A percentile compares a stretch with the other conserved stretches of the same genome.
These are phyloP conservation scores for Chaetomiaceae sp. DNA, from an alignment of 2,329 filamentous ascomycete species.

Conservation along the genomic window DNA sequence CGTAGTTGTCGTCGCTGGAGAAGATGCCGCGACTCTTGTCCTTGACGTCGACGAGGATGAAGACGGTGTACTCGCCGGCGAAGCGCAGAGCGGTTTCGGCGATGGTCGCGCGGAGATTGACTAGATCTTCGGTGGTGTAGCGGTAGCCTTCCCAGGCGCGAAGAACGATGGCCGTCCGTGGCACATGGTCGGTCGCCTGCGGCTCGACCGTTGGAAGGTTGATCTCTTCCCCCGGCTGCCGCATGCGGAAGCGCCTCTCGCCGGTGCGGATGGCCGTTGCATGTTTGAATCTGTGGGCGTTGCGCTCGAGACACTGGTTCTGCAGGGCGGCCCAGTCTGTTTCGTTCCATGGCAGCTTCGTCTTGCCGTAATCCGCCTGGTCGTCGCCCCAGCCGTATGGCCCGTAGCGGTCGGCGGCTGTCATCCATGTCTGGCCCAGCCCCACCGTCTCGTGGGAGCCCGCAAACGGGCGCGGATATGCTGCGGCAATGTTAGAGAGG, in stretches of 20 bases:
- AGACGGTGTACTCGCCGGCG: constrained; percentile 8
- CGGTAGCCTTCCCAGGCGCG: constrained; percentile 7
- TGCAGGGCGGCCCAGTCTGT: constrained; percentile 3
- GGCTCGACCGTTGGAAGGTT: neutral
- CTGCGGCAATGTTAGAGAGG: neutral
- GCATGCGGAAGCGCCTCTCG: constrained; percentile 2
- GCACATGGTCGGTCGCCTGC: neutral
- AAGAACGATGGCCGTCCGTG: constrained; percentile 7
- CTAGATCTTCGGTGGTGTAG: neutral
- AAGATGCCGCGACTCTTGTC: constrained; percentile 2
- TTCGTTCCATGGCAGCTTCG: neutral
- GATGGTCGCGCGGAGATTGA: constrained; percentile 4
- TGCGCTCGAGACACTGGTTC: constrained; percentile 2
- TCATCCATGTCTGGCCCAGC: constrained; percentile 10
- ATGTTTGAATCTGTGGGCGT: constrained; percentile 1
- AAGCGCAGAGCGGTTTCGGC: constrained; percentile 2
- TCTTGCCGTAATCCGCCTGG: neutral
- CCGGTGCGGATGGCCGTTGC: neutral
- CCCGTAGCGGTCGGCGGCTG: constrained; percentile 8
- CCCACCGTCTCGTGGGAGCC: constrained; percentile 3
- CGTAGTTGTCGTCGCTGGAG: constrained; percentile 5
- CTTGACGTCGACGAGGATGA: constrained; percentile 9
- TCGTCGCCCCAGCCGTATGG: constrained; percentile 9
- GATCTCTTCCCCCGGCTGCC: neutral
- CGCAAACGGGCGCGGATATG: constrained; percentile 4